These are phyloP conservation scores for Adansonia grandidieri DNA, from an alignment of 441 rosid genomes.

Conservation along the genomic window DNA sequence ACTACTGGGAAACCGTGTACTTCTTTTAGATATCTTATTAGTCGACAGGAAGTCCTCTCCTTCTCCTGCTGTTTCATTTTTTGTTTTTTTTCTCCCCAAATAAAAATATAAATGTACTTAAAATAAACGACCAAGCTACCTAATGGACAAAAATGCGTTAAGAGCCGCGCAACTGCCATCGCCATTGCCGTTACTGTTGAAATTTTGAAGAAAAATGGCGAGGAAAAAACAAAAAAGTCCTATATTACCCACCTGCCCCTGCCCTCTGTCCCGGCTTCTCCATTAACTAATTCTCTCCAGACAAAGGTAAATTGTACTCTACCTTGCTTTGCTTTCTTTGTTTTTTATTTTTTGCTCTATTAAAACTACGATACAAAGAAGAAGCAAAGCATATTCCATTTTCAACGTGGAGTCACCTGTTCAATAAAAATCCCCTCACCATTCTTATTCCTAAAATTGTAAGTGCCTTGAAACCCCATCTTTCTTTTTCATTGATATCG, in stretches of 20 bases:
- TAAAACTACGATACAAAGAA: conserved; percentile 7
- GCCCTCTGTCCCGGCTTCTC: not conserved
- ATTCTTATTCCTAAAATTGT: conserved; percentile 28
- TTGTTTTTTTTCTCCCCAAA: not conserved
- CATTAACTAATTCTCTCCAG: conserved; percentile 1
- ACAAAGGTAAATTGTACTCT: not conserved
- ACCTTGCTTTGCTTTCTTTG: not conserved
- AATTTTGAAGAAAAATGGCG: no score
- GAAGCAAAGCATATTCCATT: conserved; percentile 41
- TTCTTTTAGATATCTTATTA: not conserved
- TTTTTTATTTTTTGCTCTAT: not conserved
- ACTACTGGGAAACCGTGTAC: not conserved
- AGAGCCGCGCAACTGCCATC: not conserved
- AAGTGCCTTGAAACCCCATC: conserved; percentile 19
- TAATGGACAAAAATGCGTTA: not conserved
- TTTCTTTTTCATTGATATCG: conserved; percentile 20
- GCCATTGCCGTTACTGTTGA: no score
- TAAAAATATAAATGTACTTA: not conserved
- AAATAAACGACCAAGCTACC: not conserved
- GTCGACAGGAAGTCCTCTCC: not conserved
- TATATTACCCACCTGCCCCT: not conserved
- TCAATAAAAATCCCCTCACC: conserved; percentile 13
- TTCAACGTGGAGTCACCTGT: conserved; percentile 21
- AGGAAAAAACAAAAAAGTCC: not conserved
- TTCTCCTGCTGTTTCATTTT: not conserved